Evolutionary conservation across 768 basidiomycete genomes (phyloP).

Genomic region (Hypsizygus marmoreus): DNA sequence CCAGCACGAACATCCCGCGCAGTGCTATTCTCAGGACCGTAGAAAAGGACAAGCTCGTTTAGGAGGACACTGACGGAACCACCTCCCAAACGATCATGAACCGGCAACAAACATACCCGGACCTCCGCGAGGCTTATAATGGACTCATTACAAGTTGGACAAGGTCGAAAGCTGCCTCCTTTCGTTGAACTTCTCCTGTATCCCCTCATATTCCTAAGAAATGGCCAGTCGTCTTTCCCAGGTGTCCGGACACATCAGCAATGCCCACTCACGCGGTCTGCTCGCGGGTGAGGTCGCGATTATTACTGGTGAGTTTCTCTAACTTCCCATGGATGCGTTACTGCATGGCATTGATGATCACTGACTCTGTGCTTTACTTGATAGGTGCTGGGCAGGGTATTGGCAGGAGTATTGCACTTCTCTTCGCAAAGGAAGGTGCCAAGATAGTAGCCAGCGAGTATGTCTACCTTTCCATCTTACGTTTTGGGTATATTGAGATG

Average conservation of each 20-base stretch:
- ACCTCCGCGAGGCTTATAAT: not conserved
- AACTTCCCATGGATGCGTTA: no score
- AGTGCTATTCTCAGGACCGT: no score
- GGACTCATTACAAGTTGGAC: no score
- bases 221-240: conserved; percentile 67
- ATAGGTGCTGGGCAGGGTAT: conserved; percentile 83
- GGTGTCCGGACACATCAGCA: conserved; percentile 70
- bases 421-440: conserved; percentile 84
- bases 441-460: conserved; percentile 87
- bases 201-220: conserved; percentile 1
- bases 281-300: conserved; percentile 81
- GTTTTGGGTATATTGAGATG: conserved; percentile 1
- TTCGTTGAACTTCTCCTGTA: not conserved
- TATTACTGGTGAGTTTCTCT: conserved; percentile 73
- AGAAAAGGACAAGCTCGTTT: no score
- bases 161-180: conserved; percentile 5
- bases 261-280: conserved; percentile 55
- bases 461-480: conserved; percentile 18
- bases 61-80: no score
- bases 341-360: no score
- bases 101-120: conserved; percentile 16
- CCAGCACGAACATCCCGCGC: no score
- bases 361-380: conserved; percentile 10
- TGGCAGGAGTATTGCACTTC: conserved; percentile 69
- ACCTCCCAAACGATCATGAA: not conserved